phyloP scores from a whole-genome alignment of 441 rosid genomes.

The Mallotus repandus region DNA sequence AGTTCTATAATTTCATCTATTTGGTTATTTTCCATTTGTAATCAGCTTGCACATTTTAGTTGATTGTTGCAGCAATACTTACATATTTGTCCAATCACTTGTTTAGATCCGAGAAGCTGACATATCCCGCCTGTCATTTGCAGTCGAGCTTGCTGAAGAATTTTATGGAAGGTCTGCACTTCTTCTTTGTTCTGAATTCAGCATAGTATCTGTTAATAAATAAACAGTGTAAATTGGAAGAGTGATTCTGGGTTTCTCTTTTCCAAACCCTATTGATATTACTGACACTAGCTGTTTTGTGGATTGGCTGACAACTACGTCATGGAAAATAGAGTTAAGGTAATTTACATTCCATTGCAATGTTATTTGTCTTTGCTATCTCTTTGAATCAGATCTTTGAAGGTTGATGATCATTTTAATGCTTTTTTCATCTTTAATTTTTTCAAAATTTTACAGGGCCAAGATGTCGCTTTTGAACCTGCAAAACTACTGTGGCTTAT shows the following conservation, averaged over 20 bases:
- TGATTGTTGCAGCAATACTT: conserved; percentile 20
- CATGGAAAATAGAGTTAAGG: conserved; percentile 82
- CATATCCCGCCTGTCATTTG: conserved; percentile 95
- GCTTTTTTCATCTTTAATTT: background rate
- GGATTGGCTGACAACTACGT: conserved; percentile 36
- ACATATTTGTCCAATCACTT: conserved; percentile 21
- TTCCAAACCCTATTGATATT: conserved; percentile 3
- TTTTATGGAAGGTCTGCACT: conserved; percentile 88
- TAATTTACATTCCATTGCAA: conserved; percentile 35
- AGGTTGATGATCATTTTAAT: background rate
- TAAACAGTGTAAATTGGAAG: conserved; percentile 18
- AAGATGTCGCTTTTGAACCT: conserved; percentile 97
- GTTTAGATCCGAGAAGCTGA: conserved; percentile 97
- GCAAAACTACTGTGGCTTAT: conserved; percentile 98
- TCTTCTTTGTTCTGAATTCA: conserved; percentile 27
- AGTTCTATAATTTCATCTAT: background rate
- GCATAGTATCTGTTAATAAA: conserved; percentile 1
- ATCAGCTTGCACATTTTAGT: conserved; percentile 18
- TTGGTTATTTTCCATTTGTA: background rate
- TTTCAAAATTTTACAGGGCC: conserved; percentile 54
- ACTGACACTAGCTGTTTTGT: conserved; percentile 40
- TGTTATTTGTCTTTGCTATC: conserved; percentile 16
- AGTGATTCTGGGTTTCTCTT: conserved; percentile 13
- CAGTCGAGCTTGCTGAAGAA: conserved; percentile 99
- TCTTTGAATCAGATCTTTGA: no score